Percentiles rank a stretch among this genome's conserved stretches.
Conservation (phyloP, 768 basidiomycete genomes). For the Lactifluus subvellereus region DNA sequence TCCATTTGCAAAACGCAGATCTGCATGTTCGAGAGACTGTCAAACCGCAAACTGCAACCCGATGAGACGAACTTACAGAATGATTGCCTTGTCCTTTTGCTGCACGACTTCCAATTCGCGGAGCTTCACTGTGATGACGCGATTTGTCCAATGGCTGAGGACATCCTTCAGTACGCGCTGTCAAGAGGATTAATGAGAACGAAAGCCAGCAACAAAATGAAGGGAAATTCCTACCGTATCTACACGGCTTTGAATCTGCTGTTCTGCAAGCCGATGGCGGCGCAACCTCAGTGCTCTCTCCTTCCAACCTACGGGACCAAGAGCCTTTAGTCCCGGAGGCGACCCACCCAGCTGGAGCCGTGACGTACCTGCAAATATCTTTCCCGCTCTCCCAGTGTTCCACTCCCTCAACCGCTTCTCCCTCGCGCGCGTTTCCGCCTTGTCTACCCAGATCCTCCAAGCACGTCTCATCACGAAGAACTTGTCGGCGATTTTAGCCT, state of each 20-base stretch:
- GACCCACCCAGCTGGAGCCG: neutral
- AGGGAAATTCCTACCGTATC: neutral
- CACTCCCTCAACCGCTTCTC: slow-evolving; percentile 42
- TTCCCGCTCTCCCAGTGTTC: slow-evolving; percentile 35
- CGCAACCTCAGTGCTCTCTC: slow-evolving; percentile 20
- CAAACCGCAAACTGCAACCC: neutral
- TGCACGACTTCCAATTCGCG: slow-evolving; percentile 62
- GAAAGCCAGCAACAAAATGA: neutral
- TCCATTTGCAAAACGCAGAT: slow-evolving; percentile 64
- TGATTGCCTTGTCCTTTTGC: slow-evolving; percentile 35
- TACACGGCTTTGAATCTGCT: slow-evolving; percentile 11
- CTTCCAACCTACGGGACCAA: slow-evolving; percentile 14
- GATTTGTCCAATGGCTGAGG: slow-evolving; percentile 61
- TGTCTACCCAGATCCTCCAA: slow-evolving; percentile 46
- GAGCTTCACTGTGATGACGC: slow-evolving; percentile 66
- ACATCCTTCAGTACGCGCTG: slow-evolving; percentile 49
- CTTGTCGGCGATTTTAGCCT: slow-evolving; percentile 49
- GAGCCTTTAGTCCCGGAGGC: neutral
- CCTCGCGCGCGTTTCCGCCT: slow-evolving; percentile 40
- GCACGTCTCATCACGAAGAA: slow-evolving; percentile 44
- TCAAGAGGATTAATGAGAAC: neutral
- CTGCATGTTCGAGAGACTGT: slow-evolving; percentile 32
- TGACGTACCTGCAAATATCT: slow-evolving; percentile 34
- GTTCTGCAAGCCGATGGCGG: slow-evolving; percentile 21
- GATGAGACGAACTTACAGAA: slow-evolving; percentile 32